Conservation (phyloP, 768 basidiomycete species). For the Phaeotremella fagi region DNA sequence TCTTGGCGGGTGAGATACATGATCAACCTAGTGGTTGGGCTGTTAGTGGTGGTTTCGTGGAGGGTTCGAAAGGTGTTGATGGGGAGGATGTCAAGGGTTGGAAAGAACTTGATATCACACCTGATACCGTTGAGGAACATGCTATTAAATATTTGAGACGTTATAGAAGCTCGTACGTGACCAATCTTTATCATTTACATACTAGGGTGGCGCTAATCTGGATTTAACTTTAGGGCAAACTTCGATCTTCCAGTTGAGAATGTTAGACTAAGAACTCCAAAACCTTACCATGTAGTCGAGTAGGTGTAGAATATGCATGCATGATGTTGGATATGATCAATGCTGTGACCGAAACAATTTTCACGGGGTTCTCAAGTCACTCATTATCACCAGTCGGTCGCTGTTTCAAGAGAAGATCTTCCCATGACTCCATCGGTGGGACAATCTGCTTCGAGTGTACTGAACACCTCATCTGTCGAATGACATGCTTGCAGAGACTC, state of each 20-base stretch:
- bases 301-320: slow-evolving; percentile 4
- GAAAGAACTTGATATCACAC: slow-evolving; percentile 72
- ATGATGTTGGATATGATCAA: no score
- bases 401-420: no score
- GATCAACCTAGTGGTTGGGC: slow-evolving; percentile 34
- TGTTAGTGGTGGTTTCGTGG: slow-evolving; percentile 1
- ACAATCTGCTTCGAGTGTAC: no score
- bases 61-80: slow-evolving; percentile 47
- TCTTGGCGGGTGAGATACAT: slow-evolving; percentile 3
- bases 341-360: no score
- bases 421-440: no score
- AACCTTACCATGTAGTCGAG: slow-evolving; percentile 46
- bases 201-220: not conserved
- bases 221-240: slow-evolving; percentile 37
- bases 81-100: slow-evolving; percentile 61
- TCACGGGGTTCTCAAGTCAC: no score
- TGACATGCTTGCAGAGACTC: no score
- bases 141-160: slow-evolving; percentile 86
- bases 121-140: slow-evolving; percentile 77
- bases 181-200: slow-evolving; percentile 1
- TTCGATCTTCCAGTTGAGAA: slow-evolving; percentile 47
- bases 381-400: no score
- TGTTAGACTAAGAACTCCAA: slow-evolving; percentile 45
- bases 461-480: no score
- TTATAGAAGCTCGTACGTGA: slow-evolving; percentile 78